Evolutionary conservation across 2,329 filamentous ascomycete species (phyloP), one percentile per base, ranked within the genome.

Genomic region (Gaeumannomyces sp.): DNA sequence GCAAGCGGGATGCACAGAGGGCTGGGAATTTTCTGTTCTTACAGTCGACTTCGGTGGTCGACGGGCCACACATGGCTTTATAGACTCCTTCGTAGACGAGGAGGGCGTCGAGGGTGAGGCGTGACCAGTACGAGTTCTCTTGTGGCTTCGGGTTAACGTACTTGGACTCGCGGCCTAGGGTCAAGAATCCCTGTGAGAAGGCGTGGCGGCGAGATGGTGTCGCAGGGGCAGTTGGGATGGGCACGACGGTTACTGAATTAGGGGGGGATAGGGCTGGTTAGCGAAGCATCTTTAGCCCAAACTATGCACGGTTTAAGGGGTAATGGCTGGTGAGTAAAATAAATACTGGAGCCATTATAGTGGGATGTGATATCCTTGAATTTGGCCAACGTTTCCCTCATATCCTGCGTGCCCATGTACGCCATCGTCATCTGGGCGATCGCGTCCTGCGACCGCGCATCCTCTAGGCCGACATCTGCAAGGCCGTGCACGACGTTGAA

Each of bases 401-500:
- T n/a, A 16, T 53, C 45, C n/a, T n/a, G 14, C 45, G 14, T n/a
- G n/a, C n/a, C 45, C 45, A 53, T 53, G 45, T 53, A 53, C 16
- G 45, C n/a, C 45, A 16, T 16, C n/a, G 45, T 53, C 16, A 16
- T 16, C 16, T 16, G 14, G 4, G 45, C 45, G n/a, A 53, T 53
- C n/a, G 7, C n/a, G n/a, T 16, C 4, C 45, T n/a, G 14, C 45
- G 14, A 16, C 45, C 16, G n/a, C 16, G 45, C 45, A 16, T n/a
- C n/a, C 45, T 59, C 57, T 28, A 59, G 28, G 16, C 57, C 57
- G 28, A 59, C 27, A 29, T 59, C 27, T 59, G 13, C 57, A 25
- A 59, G 27, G 14, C 57, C 57, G 10, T 29, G n/a, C 57, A 19
- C 57, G 16, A 59, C 57, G 28, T 59, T 59, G 57, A 59, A 59